phyloP scores from a whole-genome alignment of 345 rosid genomes.

The Balakata baccata region DNA sequence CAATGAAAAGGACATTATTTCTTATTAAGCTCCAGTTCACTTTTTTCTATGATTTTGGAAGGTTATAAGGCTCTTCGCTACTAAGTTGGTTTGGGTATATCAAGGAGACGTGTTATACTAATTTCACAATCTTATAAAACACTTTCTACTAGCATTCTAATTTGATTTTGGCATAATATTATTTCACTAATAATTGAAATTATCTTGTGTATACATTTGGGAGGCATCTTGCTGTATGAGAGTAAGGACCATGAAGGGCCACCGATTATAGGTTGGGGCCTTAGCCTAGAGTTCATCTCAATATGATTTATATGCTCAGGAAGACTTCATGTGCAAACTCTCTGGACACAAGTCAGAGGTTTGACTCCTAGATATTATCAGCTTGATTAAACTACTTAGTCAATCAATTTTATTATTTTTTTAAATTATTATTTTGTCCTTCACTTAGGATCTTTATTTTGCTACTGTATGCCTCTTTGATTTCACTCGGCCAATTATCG shows the following conservation, averaged over 20 bases:
- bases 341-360: constrained; percentile 98
- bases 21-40: background rate
- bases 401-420: background rate
- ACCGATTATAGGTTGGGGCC: constrained; percentile 84
- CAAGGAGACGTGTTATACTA: background rate
- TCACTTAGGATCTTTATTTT: background rate
- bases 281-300: constrained; percentile 93
- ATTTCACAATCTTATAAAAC: background rate
- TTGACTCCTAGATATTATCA: constrained; percentile 11
- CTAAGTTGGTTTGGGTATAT: background rate
- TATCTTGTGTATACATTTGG: constrained; percentile 59
- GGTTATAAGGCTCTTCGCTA: background rate
- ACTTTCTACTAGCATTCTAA: background rate
- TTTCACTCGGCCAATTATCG: constrained; percentile 5
- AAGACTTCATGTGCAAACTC: constrained; percentile 81
- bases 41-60: background rate
- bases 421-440: background rate
- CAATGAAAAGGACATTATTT: background rate
- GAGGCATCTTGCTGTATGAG: constrained; percentile 77
- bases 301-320: constrained; percentile 69
- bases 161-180: constrained; percentile 7
- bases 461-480: background rate
- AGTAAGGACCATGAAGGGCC: constrained; percentile 94
- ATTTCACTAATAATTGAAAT: constrained; percentile 5
- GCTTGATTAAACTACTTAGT: constrained; percentile 13